phyloP scores from a whole-genome alignment of 768 basidiomycete genomes.

The Suillus subluteus region DNA sequence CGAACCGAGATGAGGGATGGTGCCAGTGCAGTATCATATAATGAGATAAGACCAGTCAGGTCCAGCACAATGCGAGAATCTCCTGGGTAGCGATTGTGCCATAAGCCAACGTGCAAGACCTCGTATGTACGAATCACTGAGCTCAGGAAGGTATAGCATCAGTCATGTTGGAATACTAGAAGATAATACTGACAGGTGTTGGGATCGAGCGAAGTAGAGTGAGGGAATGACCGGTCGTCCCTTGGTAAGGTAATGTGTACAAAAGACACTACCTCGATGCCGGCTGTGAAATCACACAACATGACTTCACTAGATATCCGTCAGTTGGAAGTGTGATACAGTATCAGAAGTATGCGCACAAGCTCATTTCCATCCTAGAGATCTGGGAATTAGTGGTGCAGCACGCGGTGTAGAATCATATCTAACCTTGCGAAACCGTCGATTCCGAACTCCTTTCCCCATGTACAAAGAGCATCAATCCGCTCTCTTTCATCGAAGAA shows the following conservation, averaged over 20 bases:
- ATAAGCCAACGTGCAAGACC: constrained; percentile 39
- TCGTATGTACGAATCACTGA: constrained; percentile 9
- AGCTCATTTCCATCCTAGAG: constrained; percentile 51
- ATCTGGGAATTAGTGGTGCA: background rate
- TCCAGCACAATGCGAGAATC: constrained; percentile 47
- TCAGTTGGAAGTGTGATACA: background rate
- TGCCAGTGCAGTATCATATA: constrained; percentile 45
- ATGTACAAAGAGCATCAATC: constrained; percentile 35
- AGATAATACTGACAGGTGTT: background rate
- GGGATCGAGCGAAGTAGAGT: background rate
- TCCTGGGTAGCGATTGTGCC: constrained; percentile 47
- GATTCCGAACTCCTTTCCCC: constrained; percentile 34
- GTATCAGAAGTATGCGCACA: constrained; percentile 35
- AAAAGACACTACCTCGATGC: constrained; percentile 44
- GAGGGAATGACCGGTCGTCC: background rate
- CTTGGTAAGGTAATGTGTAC: constrained; percentile 28
- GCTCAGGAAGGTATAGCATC: background rate
- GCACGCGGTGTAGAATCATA: background rate
- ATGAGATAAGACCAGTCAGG: constrained; percentile 43
- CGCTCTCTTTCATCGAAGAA: constrained; percentile 25
- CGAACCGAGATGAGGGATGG: constrained; percentile 28
- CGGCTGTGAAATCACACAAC: constrained; percentile 49
- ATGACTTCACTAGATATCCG: constrained; percentile 46
- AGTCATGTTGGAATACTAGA: background rate
- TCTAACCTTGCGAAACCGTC: constrained; percentile 37